Evolutionary conservation across 257 asterid genomes (phyloP).

Genomic region (Vinca minor): DNA sequence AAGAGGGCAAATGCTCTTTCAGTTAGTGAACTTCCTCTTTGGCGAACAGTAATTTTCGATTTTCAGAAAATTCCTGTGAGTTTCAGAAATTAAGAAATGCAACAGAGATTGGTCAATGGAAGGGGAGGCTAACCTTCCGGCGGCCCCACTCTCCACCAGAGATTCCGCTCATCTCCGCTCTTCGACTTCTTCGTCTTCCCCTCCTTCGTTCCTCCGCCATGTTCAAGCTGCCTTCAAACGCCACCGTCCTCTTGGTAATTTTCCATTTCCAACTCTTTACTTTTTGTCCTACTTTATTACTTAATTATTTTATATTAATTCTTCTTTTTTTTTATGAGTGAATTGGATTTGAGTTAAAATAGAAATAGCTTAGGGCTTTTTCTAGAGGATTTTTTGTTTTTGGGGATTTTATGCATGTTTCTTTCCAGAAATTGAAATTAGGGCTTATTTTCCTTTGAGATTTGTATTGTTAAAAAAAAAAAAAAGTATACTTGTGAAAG

Average conservation of each 20-base stretch:
- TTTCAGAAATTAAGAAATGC: conserved; percentile 17
- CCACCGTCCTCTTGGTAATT: conserved; percentile 62
- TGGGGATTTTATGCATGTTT: background rate
- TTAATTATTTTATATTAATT: background rate
- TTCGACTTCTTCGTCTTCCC: conserved; percentile 53
- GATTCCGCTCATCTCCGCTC: conserved; percentile 48
- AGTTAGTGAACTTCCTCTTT: background rate
- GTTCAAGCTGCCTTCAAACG: conserved; percentile 79
- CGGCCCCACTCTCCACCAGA: conserved; percentile 44
- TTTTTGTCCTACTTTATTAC: background rate
- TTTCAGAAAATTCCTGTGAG: background rate
- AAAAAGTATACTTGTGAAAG: too few relatives aligned
- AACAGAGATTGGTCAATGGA: conserved; percentile 52
- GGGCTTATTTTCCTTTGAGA: background rate
- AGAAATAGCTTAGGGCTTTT: background rate
- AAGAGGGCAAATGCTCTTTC: background rate
- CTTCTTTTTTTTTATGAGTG: background rate
- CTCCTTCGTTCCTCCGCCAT: conserved; percentile 61
- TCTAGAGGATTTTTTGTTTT: background rate
- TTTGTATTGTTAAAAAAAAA: too few relatives aligned
- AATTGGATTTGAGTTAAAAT: background rate
- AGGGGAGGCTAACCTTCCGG: conserved; percentile 80
- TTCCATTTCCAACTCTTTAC: background rate
- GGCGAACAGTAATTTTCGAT: background rate
- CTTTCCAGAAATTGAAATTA: background rate